These are phyloP conservation scores for Carex myosuroides DNA, from an alignment of 176 grass and related monocot genomes.

Conservation along the genomic window DNA sequence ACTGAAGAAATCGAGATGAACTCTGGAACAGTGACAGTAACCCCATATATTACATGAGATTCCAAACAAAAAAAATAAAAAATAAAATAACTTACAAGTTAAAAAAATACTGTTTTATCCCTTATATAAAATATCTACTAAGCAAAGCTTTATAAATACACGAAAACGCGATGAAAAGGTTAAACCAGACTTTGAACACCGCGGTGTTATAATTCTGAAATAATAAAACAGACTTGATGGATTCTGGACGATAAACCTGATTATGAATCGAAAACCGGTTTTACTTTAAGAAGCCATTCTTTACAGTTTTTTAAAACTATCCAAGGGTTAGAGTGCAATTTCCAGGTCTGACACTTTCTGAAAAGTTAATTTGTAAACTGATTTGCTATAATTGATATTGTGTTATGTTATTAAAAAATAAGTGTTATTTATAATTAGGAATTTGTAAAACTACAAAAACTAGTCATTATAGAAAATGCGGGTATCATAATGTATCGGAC, in stretches of 20 bases:
- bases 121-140: not conserved
- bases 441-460: not conserved
- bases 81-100: too few species aligned
- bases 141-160: not conserved
- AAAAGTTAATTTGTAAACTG: not conserved
- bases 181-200: not conserved
- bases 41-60: not conserved
- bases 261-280: not conserved
- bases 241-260: not conserved
- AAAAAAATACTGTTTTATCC: not conserved
- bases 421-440: not conserved
- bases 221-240: not conserved
- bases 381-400: not conserved
- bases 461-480: not conserved
- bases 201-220: not conserved
- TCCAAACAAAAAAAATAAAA: not conserved
- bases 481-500: not conserved
- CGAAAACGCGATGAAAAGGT: too few species aligned
- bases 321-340: not conserved
- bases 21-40: not conserved
- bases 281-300: not conserved
- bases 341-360: not conserved
- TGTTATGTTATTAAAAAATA: not conserved
- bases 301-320: not conserved
- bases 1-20: not conserved